Conservation (phyloP, 768 basidiomycete genomes). For the Naematelia encephala region DNA sequence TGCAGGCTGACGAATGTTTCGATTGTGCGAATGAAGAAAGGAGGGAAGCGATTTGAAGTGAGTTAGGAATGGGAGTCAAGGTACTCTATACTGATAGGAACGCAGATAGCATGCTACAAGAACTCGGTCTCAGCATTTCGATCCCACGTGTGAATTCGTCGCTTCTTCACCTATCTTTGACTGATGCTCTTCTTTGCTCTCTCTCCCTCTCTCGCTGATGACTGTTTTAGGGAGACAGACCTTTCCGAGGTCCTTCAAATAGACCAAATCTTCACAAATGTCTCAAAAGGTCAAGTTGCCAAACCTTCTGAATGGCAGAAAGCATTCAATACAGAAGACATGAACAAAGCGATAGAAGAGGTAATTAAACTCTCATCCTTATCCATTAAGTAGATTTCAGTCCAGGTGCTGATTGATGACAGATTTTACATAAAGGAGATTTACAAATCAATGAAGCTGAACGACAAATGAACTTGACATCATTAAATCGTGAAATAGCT, state of each 20-base stretch:
- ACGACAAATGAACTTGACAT: slow-evolving; percentile 79
- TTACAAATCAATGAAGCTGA: slow-evolving; percentile 97
- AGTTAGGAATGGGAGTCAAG: slow-evolving; percentile 17
- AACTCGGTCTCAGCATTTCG: slow-evolving; percentile 98
- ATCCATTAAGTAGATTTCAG: neutral
- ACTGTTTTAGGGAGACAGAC: slow-evolving; percentile 68
- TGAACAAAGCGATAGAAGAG: slow-evolving; percentile 74
- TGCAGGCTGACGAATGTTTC: slow-evolving; percentile 92
- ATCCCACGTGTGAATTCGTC: slow-evolving; percentile 71
- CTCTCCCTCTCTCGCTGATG: slow-evolving; percentile 9
- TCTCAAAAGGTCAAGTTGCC: slow-evolving; percentile 92
- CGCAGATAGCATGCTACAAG: slow-evolving; percentile 94
- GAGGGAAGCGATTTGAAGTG: slow-evolving; percentile 96
- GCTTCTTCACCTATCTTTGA: no score
- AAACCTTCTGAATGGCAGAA: slow-evolving; percentile 86
- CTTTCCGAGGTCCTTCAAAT: slow-evolving; percentile 96
- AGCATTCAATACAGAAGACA: slow-evolving; percentile 74
- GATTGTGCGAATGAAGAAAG: slow-evolving; percentile 91
- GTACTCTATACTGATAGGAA: neutral
- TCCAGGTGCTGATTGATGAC: slow-evolving; percentile 1
- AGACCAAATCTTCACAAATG: slow-evolving; percentile 90
- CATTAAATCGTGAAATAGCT: slow-evolving; percentile 82
- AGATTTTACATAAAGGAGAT: slow-evolving; percentile 96
- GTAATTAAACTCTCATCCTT: slow-evolving; percentile 51
- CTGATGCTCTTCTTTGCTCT: no score